Evolutionary conservation across 1,284 basidiomycete species (phyloP), one percentile per base, ranked within the genome.

Genomic region (Thelephora terrestris): DNA sequence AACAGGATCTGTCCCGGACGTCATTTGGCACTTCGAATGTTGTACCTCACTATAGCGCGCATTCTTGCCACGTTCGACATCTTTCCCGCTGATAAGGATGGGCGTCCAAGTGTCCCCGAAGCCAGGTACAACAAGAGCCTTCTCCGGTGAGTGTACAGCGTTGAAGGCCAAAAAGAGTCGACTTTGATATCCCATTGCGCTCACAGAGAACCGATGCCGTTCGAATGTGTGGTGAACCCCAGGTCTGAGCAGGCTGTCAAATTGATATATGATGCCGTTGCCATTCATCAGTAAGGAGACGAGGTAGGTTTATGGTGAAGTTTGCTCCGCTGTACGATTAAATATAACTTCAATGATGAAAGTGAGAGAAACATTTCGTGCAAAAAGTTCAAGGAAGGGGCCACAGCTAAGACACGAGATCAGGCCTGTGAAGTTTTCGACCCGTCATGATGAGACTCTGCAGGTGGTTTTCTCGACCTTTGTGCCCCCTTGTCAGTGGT

Each of bases 1-100:
- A 58, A 69, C 53, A 60, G 69, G 58, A 61, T 70, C 25, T 72
- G 71, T 48, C 66, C 70, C 5, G 71, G 70, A 7, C 55, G 62
- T 20, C 59, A 67, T 49, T 58, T 73, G 42, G 70, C 69, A 0
- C 52, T 56, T 32, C 60, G 63, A 2, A 58, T 66, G 16, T 47
- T 71, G 17, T 72, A 66, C 64, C 64, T 72, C 36, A 59, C 64
- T 2, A 51, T 68, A 10, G 68, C 67, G 0, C 68, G 65, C 2
- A 52, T 71, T 1, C 47, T 73, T 12, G 58, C 66, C 0, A 56
- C 58, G 1, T 71, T 71, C 49, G 57, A 69, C 39, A 62, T 73
- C 24, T 50, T 50, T 50, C 58, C 63, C 1, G 52, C 61, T 2
- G 68, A 71, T 48, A 59, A 61, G 38, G 47, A 64, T 20, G 69